Evolutionary conservation across 352 stramenopile species (phyloP), one percentile per base, ranked within the genome.

Genomic region (Phytophthora pistaciae): DNA sequence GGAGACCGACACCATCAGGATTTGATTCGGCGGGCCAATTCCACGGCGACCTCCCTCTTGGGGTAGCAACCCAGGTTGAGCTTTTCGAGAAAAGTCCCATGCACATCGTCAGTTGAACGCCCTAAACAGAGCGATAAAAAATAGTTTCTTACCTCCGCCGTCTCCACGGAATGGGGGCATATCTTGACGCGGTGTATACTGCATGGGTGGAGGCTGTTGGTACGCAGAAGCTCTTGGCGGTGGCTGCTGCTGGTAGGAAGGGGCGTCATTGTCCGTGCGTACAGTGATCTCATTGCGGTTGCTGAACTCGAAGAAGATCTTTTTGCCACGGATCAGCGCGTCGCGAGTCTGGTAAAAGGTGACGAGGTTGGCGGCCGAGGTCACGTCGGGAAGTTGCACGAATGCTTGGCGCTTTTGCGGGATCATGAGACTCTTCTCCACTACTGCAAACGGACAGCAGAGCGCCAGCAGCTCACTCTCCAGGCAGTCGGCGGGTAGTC

Each of bases 401-500:
- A 95, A 93, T 36, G 88, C 88, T 70, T 93, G 83, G 68, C 81
- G 82, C 67, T 93, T 94, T 20, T 87, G 80, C 16, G 85, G 79
- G 62, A 93, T 88, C 72, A 95, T 68, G 21, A 94, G 72, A 56
- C 80, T 79, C 66, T 95, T 95, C 65, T 95, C 88, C 9, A 95
- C 88, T 3, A 92, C 83, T 11, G 88, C 86, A 62, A 95, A 95
- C 4, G 88, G 88, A 31, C 84, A 93, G 65, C 87, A 93, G 33
- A 95, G 79, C 48, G 88, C 88, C 25, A 95, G 82, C 27, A 95
- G 79, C 61, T 95, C 88, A 56, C 86, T 94, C 66, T 95, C 88
- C 27, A 95, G 77, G 66, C 88, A 95, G 64, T 95, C 88, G 25
- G 77, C 65, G 8, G 88, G 88, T 8, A 95, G 73, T 31, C 84